Evolutionary conservation across 305 asterid species (phyloP), one percentile per base, ranked within the genome.

Genomic region (Solanum aculeatissimum): DNA sequence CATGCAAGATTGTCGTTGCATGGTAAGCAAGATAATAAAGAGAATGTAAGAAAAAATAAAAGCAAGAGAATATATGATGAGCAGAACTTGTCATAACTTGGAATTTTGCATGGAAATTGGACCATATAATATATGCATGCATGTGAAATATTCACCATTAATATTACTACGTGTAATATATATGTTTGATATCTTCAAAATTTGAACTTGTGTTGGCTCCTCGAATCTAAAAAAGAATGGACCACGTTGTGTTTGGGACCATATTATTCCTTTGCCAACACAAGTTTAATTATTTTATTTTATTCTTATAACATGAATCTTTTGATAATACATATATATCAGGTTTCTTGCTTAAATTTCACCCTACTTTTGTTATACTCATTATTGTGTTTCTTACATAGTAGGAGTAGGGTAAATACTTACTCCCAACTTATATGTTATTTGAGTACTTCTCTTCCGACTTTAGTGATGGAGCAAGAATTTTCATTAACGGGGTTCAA

Each of bases 1-100:
- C 85, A 77, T 87, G 88, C 86, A 87, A 87, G 90, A 72, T 42
- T 87, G 90, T 85, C 88, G 83, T 82, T 68, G 84, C 86, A 85
- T 43, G 63, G 79, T n/a, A 66, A 53, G 86, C 84, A 75, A 83
- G 75, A 86, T 42, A 18, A 74, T 63, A 86, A 86, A 84, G 74
- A 66, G 71, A 38, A 51, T 53, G 75, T 35, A 35, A 35, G 40
- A 35, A 47, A 43, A 53, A 54, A 16, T n/a, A 74, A 51, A 83
- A 82, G 84, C 7, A 81, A 63, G 42, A 45, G 72, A 62, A 78
- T 75, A 75, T 74, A 75, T 77, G 4, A 70, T 77, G 6, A 51
- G 53, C 49, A 60, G 45, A 82, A 29, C 47, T 82, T 45, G 83
- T 55, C 83, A 80, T 80, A 69, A 80, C 51, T 14, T 69, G 77